Evolutionary conservation across 2,329 filamentous ascomycete species (phyloP).

Genomic region (Anisogramma anomala): DNA sequence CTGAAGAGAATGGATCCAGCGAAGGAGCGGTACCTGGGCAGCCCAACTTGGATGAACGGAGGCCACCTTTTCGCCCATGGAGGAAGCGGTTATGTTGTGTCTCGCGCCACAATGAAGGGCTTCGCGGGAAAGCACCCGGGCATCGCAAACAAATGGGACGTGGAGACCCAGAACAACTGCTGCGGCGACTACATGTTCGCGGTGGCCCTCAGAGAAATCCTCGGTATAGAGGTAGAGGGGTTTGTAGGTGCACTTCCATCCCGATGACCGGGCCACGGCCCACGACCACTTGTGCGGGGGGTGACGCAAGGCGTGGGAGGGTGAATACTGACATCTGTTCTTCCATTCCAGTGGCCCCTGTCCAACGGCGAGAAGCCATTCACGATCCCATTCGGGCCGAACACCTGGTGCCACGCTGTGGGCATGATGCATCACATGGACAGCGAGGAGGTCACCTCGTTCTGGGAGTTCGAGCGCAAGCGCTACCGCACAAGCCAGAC

Average conservation of each 20-base stretch:
- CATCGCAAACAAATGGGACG: constrained; percentile 36
- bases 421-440: constrained; percentile 45
- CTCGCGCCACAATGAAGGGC: constrained; percentile 37
- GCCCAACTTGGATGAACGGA: constrained; percentile 31
- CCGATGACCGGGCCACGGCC: too few species aligned
- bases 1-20: constrained; percentile 31
- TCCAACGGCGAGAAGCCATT: constrained; percentile 45
- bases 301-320: too few species aligned
- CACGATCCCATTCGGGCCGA: constrained; percentile 34
- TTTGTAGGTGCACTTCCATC: constrained; percentile 28
- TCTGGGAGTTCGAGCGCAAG: constrained; percentile 40
- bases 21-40: constrained; percentile 39
- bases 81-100: constrained; percentile 43
- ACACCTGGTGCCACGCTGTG: constrained; percentile 45
- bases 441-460: constrained; percentile 36
- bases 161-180: constrained; percentile 28
- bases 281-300: too few species aligned
- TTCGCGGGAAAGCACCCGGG: constrained; percentile 31
- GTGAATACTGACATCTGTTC: not conserved
- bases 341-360: constrained; percentile 32
- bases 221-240: constrained; percentile 30
- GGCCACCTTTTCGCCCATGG: constrained; percentile 41
- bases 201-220: constrained; percentile 34
- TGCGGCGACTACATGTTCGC: constrained; percentile 43
- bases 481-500: constrained; percentile 20